Conservation (phyloP, 768 basidiomycete genomes). For the Tulasnella sp. region DNA sequence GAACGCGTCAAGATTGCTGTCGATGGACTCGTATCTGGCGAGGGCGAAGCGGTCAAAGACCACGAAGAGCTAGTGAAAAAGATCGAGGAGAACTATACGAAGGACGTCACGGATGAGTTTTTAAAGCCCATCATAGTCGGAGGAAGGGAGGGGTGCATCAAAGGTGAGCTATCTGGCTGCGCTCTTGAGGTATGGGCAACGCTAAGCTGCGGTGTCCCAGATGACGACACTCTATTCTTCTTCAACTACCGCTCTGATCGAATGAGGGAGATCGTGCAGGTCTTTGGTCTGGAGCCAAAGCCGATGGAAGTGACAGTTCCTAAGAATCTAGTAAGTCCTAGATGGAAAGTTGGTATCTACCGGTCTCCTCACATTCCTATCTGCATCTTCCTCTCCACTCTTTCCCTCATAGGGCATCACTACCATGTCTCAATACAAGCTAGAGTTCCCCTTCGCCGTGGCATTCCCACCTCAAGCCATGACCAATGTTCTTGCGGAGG, state of each 20-base stretch:
- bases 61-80: constrained; percentile 48
- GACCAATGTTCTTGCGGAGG: constrained; percentile 92
- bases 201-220: constrained; percentile 29
- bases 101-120: constrained; percentile 89
- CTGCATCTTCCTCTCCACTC: background rate
- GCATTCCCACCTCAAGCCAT: constrained; percentile 92
- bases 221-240: constrained; percentile 81
- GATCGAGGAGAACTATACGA: constrained; percentile 64
- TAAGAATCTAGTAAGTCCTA: constrained; percentile 53
- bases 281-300: constrained; percentile 73
- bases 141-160: constrained; percentile 64
- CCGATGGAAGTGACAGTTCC: constrained; percentile 77
- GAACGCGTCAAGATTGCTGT: constrained; percentile 84
- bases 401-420: constrained; percentile 51
- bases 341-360: background rate
- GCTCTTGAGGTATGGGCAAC: background rate
- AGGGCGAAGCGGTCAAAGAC: constrained; percentile 34
- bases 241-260: constrained; percentile 98
- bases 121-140: constrained; percentile 88
- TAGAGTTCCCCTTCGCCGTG: constrained; percentile 77
- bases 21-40: constrained; percentile 69
- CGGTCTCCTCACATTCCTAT: background rate
- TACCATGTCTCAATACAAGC: constrained; percentile 90
- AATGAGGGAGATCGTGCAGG: constrained; percentile 79
- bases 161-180: constrained; percentile 38